Evolutionary conservation across 768 basidiomycete genomes (phyloP), one percentile per base, ranked within the genome.

Genomic region (Rhizopogon rudus): DNA sequence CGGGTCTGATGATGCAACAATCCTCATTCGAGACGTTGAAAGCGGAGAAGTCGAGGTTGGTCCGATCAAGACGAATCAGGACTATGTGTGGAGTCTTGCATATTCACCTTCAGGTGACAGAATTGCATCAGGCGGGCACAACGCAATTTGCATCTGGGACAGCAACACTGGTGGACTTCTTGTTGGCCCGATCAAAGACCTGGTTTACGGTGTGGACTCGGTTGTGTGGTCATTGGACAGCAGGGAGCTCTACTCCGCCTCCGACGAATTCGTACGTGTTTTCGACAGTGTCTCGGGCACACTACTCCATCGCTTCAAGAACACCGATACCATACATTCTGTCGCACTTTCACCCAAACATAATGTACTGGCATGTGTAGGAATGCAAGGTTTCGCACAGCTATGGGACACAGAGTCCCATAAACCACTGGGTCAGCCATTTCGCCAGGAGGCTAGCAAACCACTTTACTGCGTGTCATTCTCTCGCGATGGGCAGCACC

Each of bases 41-140:
- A 31, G 29, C 29, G 29, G 29, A 31, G 1, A 31, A 31, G 29
- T 31, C 29, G 29, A 31, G 8, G 29, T 31, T 1, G 29, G 8
- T 8, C 29, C 29, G 29, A 31, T 31, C 29, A 8, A 31, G 8
- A 31, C 29, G 6, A 8, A 8, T 1, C 29, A 31, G 29, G 29
- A 31, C 29, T 7, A 4, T 4, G 29, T 31, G 29, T 5, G 29
- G 6, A 31, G 29, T 4, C 29, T 31, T 6, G 29, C 29, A 31
- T 31, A 31, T 31, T 31, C 29, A 3, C 29, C 29, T 6, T 31
- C 6, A 4, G 29, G 29, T 4, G 29, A 31, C 29, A 29, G 29
- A 29, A 29, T 8, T 77, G 48, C 91, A 93, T 68, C 87, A 89
- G 65, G 77, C 80, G 13, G 83, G 84, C 1, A 7, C 8, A 4